Evolutionary conservation across 2,329 filamentous ascomycete genomes (phyloP), one percentile per base, ranked within the genome.

Genomic region (Cercospora zeae-maydis): DNA sequence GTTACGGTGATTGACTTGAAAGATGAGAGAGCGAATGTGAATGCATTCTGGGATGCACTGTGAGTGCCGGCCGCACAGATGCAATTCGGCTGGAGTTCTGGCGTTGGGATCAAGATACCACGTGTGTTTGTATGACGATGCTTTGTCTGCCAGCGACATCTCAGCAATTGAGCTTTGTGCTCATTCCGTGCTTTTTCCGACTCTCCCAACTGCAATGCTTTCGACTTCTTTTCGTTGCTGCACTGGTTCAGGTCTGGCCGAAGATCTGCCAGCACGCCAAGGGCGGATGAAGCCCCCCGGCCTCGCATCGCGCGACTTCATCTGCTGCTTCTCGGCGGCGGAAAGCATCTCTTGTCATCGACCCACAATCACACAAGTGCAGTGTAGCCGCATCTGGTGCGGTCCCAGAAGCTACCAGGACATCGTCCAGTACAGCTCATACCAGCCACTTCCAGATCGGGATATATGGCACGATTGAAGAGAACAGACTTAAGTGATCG

Each of bases 1-100:
- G 92, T 98, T 57, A 91, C 96, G 75, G 91, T 98, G 55, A 88
- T 99, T 64, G 96, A 96, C 73, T 88, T 99, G 75, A 93, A 98
- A 72, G 93, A 91, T 63, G 84, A 88, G 66, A 93, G 90, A 76
- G 97, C 96, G 74, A 96, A 97, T 73, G 91, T 93, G 21, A 96
- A 96, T 72, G 96, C 96, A 76, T 96, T 98, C 74, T 99, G 95
- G 95, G 84, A 92, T 72, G 93, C 88, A 31, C 82, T 97, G 75
- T 96, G 80, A 71, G 34, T 9, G 31, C 11, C 24, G n/a, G 11
- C 7, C 42, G 19, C 2, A 11, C n/a, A 11, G 6, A 13, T 14
- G 56, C 4, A 8, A 3, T 16, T 4, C 1, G 16, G 47, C 19
- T 47, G 34, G 21, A 14, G 45, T 14, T 16, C 13, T 14, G 58